These are phyloP conservation scores for Linnemannia elongata DNA, from an alignment of 192 early-diverging fungal genomes.

Conservation along the genomic window DNA sequence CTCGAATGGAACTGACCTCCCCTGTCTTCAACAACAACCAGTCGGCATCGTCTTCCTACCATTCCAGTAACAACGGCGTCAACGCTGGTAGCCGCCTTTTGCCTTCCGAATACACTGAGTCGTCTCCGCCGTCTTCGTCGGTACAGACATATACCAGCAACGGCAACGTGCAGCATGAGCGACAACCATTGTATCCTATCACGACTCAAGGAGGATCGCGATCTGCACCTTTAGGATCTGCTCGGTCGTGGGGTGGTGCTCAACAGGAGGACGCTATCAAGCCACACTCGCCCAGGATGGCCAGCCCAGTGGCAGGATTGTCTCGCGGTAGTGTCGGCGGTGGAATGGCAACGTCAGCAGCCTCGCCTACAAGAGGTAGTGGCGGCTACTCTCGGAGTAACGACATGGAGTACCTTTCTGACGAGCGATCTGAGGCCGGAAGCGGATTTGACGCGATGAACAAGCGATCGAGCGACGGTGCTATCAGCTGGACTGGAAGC, in stretches of 20 bases:
- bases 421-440: constrained; percentile 21
- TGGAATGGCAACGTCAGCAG: constrained; percentile 19
- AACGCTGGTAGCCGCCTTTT: background rate
- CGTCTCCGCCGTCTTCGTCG: background rate
- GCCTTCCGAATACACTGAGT: background rate
- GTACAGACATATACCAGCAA: background rate
- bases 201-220: constrained; percentile 17
- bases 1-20: background rate
- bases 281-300: background rate
- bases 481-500: constrained; percentile 17
- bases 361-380: background rate
- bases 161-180: constrained; percentile 10
- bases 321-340: background rate
- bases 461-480: constrained; percentile 25
- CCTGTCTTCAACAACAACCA: background rate
- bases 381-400: background rate
- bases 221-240: constrained; percentile 1
- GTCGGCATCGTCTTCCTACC: background rate
- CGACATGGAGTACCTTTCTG: constrained; percentile 29
- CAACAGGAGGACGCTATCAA: constrained; percentile 6
- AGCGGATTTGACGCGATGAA: constrained; percentile 5
- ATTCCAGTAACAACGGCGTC: background rate
- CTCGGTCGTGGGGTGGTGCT: constrained; percentile 5
- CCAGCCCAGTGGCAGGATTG: background rate
- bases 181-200: constrained; percentile 23